Base-by-base conservation (phyloP, 2,329 filamentous ascomycete species). In the Pochonia chlamydosporia region DNA sequence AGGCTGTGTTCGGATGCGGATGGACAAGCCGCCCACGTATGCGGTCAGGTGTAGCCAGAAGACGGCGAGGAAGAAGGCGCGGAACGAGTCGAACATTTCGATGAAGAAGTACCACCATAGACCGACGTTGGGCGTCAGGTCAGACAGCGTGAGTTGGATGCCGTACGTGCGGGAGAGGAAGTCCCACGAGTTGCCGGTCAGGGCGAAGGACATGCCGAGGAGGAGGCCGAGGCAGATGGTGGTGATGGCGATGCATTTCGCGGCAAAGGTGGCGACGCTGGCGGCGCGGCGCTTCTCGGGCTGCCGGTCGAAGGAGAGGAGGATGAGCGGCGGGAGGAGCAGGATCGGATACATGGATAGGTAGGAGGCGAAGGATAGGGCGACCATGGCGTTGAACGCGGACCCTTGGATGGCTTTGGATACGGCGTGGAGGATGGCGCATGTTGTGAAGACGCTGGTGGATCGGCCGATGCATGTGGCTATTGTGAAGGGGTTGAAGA, bases 31-130 rank as follows among this genome's bases (percentile, higher is more conserved):
- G 14, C 86, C 87, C 30, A 95, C 88, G 67, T 99, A 99, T 33
- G 87, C 86, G 1, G 87, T 82, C 49, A 97, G 81, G 63, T 99
- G 93, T 51, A 99, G 78, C 90, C 95, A 97, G 71, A 99, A 99
- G 42, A 99, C 91, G 46, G 88, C 93, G 3, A 99, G 79, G 75
- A 97, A 99, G 75, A 99, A 99, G 57, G 87, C 85, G 33, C 93
- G 81, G 76, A 99, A 99, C 1, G 91, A 92, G 69, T 99, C 93
- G 64, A 99, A 99, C 83, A 99, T 99, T 64, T 99, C 92, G 56
- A 95, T 95, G 63, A 99, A 97, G 70, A 99, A 99, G 69, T 99
- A 99, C 93, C 93, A 99, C 93, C 93, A 99, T 1, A 99, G 75
- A 1, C 93, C 93, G 25, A 95, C 87, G 55, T 97, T 99, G 11